Base-by-base conservation (phyloP, 208 protist genomes). In the Trypanosoma scelopori region DNA sequence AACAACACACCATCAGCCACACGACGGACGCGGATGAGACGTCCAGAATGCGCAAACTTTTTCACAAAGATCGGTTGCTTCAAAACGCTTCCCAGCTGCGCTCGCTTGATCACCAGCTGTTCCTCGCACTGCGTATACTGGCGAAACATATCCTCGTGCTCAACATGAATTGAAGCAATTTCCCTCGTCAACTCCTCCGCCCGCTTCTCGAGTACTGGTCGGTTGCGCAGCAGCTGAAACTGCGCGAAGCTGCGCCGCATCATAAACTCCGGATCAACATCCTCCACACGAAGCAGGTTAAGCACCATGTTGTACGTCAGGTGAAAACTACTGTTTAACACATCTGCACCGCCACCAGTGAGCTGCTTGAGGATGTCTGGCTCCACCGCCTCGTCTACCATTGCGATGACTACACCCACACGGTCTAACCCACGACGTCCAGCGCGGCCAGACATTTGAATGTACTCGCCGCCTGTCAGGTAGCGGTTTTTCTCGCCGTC, bases 361-460 rank as follows among this genome's bases (percentile, higher is more conserved):
- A 99, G 84, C 47, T 84, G 74, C 79, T 97, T 98, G n/a, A 97
- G 84, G 12, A 87, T 92, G 18, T 92, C 78, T 5, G 97, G 96
- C 69, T 99, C 97, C 47, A 99, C 96, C 23, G 91, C 86, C 78
- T 99, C 98, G 74, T 99, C 95, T 1, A 99, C 86, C 93, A 99
- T 98, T 20, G 98, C 76, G 51, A 99, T 99, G 22, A 99, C 98
- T 28, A 99, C 95, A 47, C 99, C 99, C 3, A 98, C 81, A 35
- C 95, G 88, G 74, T 99, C 99, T 15, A 99, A 80, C n/a, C 99
- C 99, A 84, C 99, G 95, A 50, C 99, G 87, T 37, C 99, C 99
- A 12, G 99, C 99, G 63, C 99, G 90, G n/a, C 99, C 99, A 37
- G 84, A 97, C 99, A 99, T 99, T 78, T 99, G 98, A 70, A 99